Conservation (phyloP, 1,284 basidiomycete genomes). For the Boletus sp. region DNA sequence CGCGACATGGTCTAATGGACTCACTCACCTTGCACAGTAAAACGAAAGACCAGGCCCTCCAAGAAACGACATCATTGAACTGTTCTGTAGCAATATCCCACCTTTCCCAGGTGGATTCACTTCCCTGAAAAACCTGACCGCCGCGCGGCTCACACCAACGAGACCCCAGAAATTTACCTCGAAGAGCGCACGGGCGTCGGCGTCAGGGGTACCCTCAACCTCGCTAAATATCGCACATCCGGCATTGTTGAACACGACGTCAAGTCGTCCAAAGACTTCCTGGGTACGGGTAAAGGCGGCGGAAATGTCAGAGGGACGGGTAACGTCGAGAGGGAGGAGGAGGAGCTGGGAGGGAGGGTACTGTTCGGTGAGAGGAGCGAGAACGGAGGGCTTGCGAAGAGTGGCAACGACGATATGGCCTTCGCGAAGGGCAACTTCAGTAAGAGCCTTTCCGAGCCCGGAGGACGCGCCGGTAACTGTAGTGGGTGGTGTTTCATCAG, state of each 20-base stretch:
- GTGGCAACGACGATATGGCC: constrained; percentile 34
- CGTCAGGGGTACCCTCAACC: constrained; percentile 10
- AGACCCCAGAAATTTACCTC: constrained; percentile 20
- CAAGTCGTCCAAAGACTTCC: constrained; percentile 13
- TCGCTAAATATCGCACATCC: constrained; percentile 9
- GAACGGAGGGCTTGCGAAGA: constrained; percentile 26
- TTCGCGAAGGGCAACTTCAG: constrained; percentile 24
- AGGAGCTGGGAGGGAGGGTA: constrained; percentile 12
- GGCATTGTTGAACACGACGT: constrained; percentile 24
- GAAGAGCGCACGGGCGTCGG: constrained; percentile 13
- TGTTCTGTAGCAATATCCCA: constrained; percentile 16
- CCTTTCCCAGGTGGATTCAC: constrained; percentile 13
- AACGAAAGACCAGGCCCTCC: constrained; percentile 6
- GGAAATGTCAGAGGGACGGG: constrained; percentile 12
- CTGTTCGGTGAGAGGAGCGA: constrained; percentile 18
- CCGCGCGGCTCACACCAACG: constrained; percentile 8
- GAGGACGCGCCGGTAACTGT: constrained; percentile 34
- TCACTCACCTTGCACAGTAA: constrained; percentile 14
- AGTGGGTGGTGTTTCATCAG: too few species aligned
- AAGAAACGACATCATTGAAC: constrained; percentile 11
- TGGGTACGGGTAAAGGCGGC: constrained; percentile 14
- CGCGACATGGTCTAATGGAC: background rate
- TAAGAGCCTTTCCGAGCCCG: constrained; percentile 30
- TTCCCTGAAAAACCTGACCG: constrained; percentile 18
- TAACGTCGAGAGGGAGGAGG: constrained; percentile 18